These are phyloP conservation scores for Melastoma malabathricum DNA, from an alignment of 345 rosid genomes.

Conservation along the genomic window DNA sequence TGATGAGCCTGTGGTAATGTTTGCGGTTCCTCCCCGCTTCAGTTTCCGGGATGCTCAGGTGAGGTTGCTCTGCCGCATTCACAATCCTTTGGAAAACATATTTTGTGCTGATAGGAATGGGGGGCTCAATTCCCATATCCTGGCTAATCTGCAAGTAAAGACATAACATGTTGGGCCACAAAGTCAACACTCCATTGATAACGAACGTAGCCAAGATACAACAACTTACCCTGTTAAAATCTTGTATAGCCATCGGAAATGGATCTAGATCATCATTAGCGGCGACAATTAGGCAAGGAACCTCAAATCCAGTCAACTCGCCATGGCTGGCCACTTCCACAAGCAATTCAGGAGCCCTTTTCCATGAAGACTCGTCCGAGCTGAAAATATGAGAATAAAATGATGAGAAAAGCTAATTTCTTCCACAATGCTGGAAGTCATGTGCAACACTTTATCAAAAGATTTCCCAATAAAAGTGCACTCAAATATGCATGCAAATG, in stretches of 20 bases:
- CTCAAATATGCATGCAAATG: too few relatives aligned
- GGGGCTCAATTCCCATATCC: conserved; percentile 96
- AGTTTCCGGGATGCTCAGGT: conserved; percentile 97
- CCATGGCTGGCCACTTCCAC: conserved; percentile 86
- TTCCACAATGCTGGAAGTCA: too few relatives aligned
- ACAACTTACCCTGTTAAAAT: conserved; percentile 68
- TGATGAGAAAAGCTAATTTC: too few relatives aligned
- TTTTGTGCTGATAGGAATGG: conserved; percentile 74
- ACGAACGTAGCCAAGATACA: neutral
- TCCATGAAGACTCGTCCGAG: conserved; percentile 77
- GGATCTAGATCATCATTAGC: conserved; percentile 94
- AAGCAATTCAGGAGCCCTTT: conserved; percentile 71
- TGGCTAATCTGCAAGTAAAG: conserved; percentile 49
- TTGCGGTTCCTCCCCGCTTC: conserved; percentile 93
- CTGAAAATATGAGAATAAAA: conserved; percentile 19
- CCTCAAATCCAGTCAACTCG: conserved; percentile 84
- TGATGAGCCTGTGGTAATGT: conserved; percentile 74
- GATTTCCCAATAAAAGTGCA: too few relatives aligned
- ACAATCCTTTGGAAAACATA: conserved; percentile 62
- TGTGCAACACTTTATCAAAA: too few relatives aligned
- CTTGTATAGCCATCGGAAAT: conserved; percentile 80
- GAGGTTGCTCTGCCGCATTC: conserved; percentile 84
- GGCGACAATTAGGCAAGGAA: conserved; percentile 89
- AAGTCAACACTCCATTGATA: too few relatives aligned
- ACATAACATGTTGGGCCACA: conserved; percentile 2